A percentile compares a stretch with the other conserved stretches of the same genome.
Evolutionary conservation across 192 early-diverging fungal species (phyloP).

Genomic region (Coemansia sp.): DNA sequence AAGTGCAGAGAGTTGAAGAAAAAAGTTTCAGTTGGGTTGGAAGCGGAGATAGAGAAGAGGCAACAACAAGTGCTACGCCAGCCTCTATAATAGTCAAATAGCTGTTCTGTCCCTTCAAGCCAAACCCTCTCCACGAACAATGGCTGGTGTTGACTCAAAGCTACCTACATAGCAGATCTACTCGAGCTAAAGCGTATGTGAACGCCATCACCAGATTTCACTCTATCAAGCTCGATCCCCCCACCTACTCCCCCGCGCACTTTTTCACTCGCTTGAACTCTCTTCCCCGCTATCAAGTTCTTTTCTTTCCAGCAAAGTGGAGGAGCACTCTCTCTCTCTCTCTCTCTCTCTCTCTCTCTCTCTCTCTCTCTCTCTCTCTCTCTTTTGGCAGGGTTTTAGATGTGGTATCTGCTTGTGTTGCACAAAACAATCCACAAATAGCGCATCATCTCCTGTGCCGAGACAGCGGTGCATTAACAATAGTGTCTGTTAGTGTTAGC

Average conservation of each 20-base stretch:
- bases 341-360: background rate
- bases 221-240: background rate
- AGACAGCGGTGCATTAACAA: background rate
- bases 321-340: background rate
- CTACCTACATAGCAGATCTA: background rate
- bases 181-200: background rate
- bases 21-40: background rate
- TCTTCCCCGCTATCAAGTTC: background rate
- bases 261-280: background rate
- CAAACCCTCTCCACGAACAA: background rate
- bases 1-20: background rate
- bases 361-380: background rate
- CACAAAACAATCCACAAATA: background rate
- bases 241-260: background rate
- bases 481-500: background rate
- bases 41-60: background rate
- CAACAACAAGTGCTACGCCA: background rate
- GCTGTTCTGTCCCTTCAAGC: conserved; percentile 7
- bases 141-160: conserved; percentile 1
- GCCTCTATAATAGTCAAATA: background rate
- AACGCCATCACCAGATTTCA: background rate
- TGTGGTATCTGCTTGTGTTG: background rate
- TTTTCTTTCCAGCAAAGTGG: background rate
- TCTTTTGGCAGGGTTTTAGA: background rate
- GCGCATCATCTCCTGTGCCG: background rate